Evolutionary conservation across 371 early-diverging fungal species (phyloP), one percentile per base, ranked within the genome.

Genomic region (Mucor mucedo): DNA sequence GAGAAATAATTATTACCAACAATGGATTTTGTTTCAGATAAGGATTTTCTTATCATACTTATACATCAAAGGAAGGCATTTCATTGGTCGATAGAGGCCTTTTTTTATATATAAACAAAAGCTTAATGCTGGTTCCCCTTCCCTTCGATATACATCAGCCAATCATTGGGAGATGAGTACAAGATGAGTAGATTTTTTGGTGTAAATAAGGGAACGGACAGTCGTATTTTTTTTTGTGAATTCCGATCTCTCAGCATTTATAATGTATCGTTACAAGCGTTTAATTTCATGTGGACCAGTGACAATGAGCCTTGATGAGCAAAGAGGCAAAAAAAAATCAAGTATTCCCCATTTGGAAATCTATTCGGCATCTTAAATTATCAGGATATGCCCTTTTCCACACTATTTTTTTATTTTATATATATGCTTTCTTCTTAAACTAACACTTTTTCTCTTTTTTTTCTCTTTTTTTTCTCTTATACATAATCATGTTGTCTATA

Each of bases 251-350:
- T 13, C n/a, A 21, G 21, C 21, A 21, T n/a, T 16, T 44, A 5
- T 14, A 2, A 14, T 13, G 5, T 44, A 44, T 44, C 5, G 10
- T 5, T 44, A 44, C 13, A 44, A 2, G 10, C 5, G n/a, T 44
- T 16, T 44, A 44, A 44, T n/a, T n/a, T 14, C 3, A 7, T 50
- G 2, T 59, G 60, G 35, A 50, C 49, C 52, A 52, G 52, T 59
- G 48, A 58, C 27, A 30, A 13, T 8, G 8, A 28, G 27, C 11
- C 39, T 45, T 13, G 38, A 53, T 35, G 40, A 55, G 32, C 10
- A 39, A 55, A 55, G 13, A 32, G 14, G 32, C 45, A 57, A 57
- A 14, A 2, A 30, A 21, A 21, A 21, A 21, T 21, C 1, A 21
- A 21, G 21, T 21, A 33, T 58, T n/a, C 58, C 30, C 29, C 11